phyloP scores from a whole-genome alignment of 495 filamentous ascomycete genomes.

The Tuber indicum region DNA sequence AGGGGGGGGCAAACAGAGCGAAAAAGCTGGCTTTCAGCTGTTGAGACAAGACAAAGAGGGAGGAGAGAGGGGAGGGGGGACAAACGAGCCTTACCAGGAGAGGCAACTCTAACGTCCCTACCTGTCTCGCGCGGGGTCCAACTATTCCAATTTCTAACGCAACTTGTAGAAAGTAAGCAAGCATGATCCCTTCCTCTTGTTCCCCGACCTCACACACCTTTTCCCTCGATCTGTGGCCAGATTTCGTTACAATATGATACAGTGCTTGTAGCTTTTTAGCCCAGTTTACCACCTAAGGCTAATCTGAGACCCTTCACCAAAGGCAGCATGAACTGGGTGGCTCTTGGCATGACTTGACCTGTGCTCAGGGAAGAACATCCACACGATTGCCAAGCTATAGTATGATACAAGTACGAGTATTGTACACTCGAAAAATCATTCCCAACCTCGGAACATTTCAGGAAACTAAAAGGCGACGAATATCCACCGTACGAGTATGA shows the following conservation, averaged over 20 bases:
- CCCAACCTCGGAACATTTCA: too few relatives aligned
- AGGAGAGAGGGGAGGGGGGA: too few relatives aligned
- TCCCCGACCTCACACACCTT: background rate
- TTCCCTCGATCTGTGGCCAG: background rate
- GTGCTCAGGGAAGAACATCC: too few relatives aligned
- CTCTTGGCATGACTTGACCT: too few relatives aligned
- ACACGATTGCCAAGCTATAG: too few relatives aligned
- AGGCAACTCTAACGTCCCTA: background rate
- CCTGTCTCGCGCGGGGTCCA: background rate
- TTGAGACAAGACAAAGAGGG: background rate
- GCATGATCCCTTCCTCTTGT: background rate
- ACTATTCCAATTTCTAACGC: too few relatives aligned
- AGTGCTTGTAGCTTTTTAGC: background rate
- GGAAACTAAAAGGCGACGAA: too few relatives aligned
- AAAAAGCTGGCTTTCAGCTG: background rate
- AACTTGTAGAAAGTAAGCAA: background rate
- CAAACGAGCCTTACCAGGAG: background rate
- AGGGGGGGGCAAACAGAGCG: background rate
- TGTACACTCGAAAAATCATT: too few relatives aligned
- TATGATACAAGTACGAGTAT: too few relatives aligned
- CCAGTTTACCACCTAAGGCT: background rate
- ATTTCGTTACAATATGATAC: background rate
- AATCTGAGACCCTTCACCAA: background rate
- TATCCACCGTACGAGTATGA: too few relatives aligned
- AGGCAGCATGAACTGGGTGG: too few relatives aligned